Evolutionary conservation across 768 basidiomycete species (phyloP), one percentile per base, ranked within the genome.

Genomic region (Russula dissimulans): DNA sequence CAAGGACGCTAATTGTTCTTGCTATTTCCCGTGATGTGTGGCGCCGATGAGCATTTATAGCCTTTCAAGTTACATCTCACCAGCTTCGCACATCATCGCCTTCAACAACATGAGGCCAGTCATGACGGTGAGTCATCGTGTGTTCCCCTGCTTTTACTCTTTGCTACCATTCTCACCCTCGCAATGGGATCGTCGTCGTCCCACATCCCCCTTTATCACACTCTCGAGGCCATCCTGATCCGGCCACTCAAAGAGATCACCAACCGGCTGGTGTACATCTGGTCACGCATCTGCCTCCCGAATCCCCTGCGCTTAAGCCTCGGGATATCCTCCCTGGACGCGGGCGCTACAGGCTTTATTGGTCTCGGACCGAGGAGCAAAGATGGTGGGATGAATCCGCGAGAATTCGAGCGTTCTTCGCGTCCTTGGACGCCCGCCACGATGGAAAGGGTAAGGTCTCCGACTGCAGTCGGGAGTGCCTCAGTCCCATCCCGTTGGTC

Each of bases 301-400:
- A 58, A 45, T 29, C 53, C 42, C 22, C 31, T 56, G 38, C n/a
- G 44, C 31, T 18, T 49, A 6, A 49, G 22, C 26, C 51, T 65
- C 31, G 64, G 64, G 39, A 39, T 34, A 38, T 51, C 29, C 59
- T 63, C 54, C 48, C 54, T 4, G 53, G 59, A 17, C 42, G 26
- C 3, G 31, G 32, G 17, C 54, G 39, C 43, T 48, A 64, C 46
- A 45, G 15, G 51, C 62, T 17, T 31, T 72, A 72, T 36, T 51
- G 62, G n/a, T 71, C 64, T 0, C 57, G 64, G 41, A 56, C 53
- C 38, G 69, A 65, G 4, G 67, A 75, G 63, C 66, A 68, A 46
- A 64, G 50, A 39, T 75, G 73, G 49, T 74, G 73, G 73, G 63
- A 64, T 0, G 62, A 66, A 42, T 66, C 74, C 18, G 66, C 42